phyloP scores from a whole-genome alignment of 2,329 filamentous ascomycete genomes.

The Trichoderma sp. region DNA sequence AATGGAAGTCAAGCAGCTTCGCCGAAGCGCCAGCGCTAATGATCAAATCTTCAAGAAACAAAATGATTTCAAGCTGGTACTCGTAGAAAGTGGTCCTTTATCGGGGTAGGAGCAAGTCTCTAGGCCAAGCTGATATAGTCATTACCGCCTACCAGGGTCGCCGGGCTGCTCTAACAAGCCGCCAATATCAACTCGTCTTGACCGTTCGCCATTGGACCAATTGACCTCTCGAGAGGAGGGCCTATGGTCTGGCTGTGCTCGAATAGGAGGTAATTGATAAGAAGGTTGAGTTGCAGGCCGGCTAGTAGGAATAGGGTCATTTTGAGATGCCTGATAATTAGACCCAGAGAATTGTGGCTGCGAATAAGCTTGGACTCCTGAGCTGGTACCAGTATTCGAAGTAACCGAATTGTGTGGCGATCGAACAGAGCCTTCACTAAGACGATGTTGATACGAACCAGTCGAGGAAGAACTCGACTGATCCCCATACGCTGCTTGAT shows the following conservation, averaged over 20 bases:
- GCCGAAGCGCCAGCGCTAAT: constrained; percentile 3
- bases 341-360: constrained; percentile 47
- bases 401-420: constrained; percentile 22
- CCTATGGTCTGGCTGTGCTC: constrained; percentile 35
- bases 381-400: constrained; percentile 33
- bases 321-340: constrained; percentile 53
- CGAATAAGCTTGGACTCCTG: constrained; percentile 36
- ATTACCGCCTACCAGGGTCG: constrained; percentile 28
- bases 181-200: constrained; percentile 56
- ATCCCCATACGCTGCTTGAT: constrained; percentile 39
- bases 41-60: neutral
- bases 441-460: constrained; percentile 43
- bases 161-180: constrained; percentile 59
- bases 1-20: neutral
- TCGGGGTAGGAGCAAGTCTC: no score
- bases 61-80: neutral
- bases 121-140: no score
- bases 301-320: constrained; percentile 42
- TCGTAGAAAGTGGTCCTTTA: neutral
- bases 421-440: constrained; percentile 35
- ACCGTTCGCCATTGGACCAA: constrained; percentile 48
- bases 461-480: constrained; percentile 47
- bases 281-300: constrained; percentile 33
- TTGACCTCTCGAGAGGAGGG: constrained; percentile 23
- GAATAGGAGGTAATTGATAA: constrained; percentile 50